A percentile compares a stretch with the other conserved stretches of the same genome.
Conservation (phyloP, 495 filamentous ascomycete species). For the Bombardia bombarda region DNA sequence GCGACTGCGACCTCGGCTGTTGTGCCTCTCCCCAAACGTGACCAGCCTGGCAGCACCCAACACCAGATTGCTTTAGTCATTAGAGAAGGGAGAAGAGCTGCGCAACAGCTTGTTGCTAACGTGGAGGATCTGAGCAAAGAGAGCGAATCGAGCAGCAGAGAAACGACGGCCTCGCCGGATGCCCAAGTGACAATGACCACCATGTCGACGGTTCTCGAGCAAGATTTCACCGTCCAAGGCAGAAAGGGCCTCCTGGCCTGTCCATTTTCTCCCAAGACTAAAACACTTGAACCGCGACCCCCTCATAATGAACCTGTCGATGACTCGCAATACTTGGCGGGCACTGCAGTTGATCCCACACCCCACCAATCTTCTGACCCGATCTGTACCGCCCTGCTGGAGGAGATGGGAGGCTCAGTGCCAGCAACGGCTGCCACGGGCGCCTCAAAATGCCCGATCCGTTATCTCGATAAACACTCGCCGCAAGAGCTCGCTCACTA, state of each 20-base stretch:
- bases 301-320: conserved; percentile 8
- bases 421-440: conserved; percentile 42
- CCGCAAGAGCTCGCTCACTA: conserved; percentile 87
- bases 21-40: conserved; percentile 42
- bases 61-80: conserved; percentile 48
- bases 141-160: conserved; percentile 31
- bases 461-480: conserved; percentile 79
- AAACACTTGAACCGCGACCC: conserved; percentile 11
- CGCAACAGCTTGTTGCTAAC: conserved; percentile 35
- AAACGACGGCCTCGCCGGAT: conserved; percentile 30
- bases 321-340: conserved; percentile 16
- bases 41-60: conserved; percentile 31
- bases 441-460: conserved; percentile 71
- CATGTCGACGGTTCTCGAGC: conserved; percentile 49
- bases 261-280: conserved; percentile 42
- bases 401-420: conserved; percentile 42
- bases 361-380: conserved; percentile 46
- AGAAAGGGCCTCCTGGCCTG: conserved; percentile 54
- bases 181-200: conserved; percentile 32
- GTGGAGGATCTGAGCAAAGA: conserved; percentile 30
- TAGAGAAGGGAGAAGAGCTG: conserved; percentile 43
- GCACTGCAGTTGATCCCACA: conserved; percentile 20
- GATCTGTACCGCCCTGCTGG: conserved; percentile 52
- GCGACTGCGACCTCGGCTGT: conserved; percentile 34
- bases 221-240: conserved; percentile 57